Conservation (phyloP, 2,329 filamentous ascomycete genomes). For the Didymella exigua region DNA sequence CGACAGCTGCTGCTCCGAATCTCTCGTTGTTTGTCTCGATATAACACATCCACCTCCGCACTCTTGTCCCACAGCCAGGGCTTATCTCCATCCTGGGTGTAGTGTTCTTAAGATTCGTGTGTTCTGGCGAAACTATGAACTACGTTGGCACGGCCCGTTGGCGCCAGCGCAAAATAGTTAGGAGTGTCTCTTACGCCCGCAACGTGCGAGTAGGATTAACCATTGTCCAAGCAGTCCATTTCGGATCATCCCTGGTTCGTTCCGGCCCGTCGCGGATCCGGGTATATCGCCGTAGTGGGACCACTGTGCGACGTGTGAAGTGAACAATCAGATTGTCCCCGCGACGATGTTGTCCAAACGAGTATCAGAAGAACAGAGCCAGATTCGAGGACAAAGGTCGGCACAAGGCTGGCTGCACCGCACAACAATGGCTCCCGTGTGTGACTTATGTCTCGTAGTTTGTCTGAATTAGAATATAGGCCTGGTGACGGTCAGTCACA, state of each 20-base stretch:
- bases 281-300: background rate
- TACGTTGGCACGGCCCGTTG: background rate
- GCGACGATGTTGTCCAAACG: slow-evolving; percentile 14
- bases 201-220: background rate
- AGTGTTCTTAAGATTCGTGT: background rate
- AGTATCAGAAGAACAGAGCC: slow-evolving; percentile 1
- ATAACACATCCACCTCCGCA: background rate
- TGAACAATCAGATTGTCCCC: slow-evolving; percentile 13
- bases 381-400: slow-evolving; percentile 2
- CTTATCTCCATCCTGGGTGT: background rate
- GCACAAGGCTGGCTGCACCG: background rate
- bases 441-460: background rate
- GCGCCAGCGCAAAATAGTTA: background rate
- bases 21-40: slow-evolving; percentile 4
- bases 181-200: background rate
- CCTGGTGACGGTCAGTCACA: slow-evolving; percentile 4
- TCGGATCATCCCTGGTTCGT: background rate
- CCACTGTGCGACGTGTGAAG: background rate
- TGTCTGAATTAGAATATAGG: slow-evolving; percentile 6
- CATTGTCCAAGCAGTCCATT: background rate
- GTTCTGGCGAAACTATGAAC: background rate
- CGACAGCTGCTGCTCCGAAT: background rate
- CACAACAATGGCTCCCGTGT: background rate
- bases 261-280: background rate
- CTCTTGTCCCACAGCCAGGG: background rate